Percentiles rank a stretch among this genome's conserved stretches.
These are phyloP conservation scores for Mycena epipterygia DNA, from an alignment of 768 basidiomycete genomes.

Conservation along the genomic window DNA sequence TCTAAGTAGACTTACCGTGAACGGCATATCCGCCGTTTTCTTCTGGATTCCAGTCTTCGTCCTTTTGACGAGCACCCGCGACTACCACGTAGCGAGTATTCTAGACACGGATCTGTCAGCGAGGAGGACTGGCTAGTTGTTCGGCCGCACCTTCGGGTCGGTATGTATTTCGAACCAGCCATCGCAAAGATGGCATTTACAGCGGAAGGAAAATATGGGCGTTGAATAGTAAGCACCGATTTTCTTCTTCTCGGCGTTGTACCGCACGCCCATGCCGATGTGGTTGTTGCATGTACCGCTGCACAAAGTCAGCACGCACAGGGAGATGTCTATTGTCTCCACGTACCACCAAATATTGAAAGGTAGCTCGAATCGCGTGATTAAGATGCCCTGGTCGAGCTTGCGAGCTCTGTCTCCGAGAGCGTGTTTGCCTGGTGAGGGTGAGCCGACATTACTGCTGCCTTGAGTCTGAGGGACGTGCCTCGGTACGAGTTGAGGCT, in stretches of 20 bases:
- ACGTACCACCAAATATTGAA: constrained; percentile 97
- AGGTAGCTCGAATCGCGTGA: constrained; percentile 95
- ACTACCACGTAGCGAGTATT: constrained; percentile 95
- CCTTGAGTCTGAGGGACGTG: constrained; percentile 29
- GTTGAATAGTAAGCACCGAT: constrained; percentile 96
- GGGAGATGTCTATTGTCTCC: not conserved
- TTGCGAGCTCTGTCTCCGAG: constrained; percentile 94
- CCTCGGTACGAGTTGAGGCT: constrained; percentile 74
- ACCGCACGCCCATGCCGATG: constrained; percentile 99
- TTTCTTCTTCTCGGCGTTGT: constrained; percentile 99
- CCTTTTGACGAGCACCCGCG: constrained; percentile 94
- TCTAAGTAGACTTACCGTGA: constrained; percentile 68
- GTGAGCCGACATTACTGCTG: constrained; percentile 17
- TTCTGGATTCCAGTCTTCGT: constrained; percentile 97
- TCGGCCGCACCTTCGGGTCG: constrained; percentile 85
- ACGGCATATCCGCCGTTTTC: constrained; percentile 95
- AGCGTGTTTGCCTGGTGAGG: constrained; percentile 86
- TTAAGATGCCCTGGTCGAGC: constrained; percentile 95
- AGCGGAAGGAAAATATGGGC: constrained; percentile 94
- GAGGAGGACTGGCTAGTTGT: not conserved
- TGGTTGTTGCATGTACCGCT: constrained; percentile 96
- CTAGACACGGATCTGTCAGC: constrained; percentile 53
- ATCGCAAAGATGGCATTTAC: constrained; percentile 97
- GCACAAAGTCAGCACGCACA: constrained; percentile 15
- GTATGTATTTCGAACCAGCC: constrained; percentile 99